These are phyloP conservation scores for Globisporangium splendens DNA, from an alignment of 352 stramenopile species.

Conservation along the genomic window DNA sequence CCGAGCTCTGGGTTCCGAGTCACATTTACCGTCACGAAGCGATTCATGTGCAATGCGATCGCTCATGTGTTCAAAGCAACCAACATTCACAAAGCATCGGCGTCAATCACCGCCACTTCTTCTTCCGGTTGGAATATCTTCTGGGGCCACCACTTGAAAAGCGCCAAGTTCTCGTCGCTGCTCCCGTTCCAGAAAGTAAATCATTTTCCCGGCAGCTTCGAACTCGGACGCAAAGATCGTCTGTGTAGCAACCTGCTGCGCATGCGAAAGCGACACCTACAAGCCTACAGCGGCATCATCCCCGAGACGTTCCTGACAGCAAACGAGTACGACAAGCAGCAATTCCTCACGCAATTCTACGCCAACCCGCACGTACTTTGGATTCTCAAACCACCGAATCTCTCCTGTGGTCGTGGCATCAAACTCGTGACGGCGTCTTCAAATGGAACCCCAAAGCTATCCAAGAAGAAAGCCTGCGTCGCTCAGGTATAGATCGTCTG, in stretches of 20 bases:
- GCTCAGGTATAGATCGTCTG: slow-evolving; percentile 31
- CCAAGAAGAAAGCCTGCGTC: slow-evolving; percentile 73
- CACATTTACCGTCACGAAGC: slow-evolving; percentile 55
- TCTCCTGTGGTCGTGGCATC: slow-evolving; percentile 75
- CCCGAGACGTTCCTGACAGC: slow-evolving; percentile 71
- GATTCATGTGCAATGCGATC: slow-evolving; percentile 81
- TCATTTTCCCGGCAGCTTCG: slow-evolving; percentile 75
- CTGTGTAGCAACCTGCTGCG: slow-evolving; percentile 59
- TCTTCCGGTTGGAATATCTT: slow-evolving; percentile 59
- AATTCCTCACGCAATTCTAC: slow-evolving; percentile 49
- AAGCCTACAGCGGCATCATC: slow-evolving; percentile 47
- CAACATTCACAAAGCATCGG: slow-evolving; percentile 12
- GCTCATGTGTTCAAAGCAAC: slow-evolving; percentile 46
- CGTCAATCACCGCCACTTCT: neutral
- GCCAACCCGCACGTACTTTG: slow-evolving; percentile 50
- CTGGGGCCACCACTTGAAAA: slow-evolving; percentile 67
- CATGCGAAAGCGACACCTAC: slow-evolving; percentile 56
- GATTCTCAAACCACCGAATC: slow-evolving; percentile 78
- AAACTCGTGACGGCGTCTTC: slow-evolving; percentile 55
- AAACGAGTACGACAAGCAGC: slow-evolving; percentile 65
- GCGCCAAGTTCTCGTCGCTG: slow-evolving; percentile 33
- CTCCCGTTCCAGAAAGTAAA: slow-evolving; percentile 62
- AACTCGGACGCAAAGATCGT: slow-evolving; percentile 72
- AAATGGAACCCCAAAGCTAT: slow-evolving; percentile 39
- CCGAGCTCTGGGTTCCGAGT: slow-evolving; percentile 27